Base-by-base conservation (phyloP, 805 yeast genomes). In the Kockiozyma suomiensis region DNA sequence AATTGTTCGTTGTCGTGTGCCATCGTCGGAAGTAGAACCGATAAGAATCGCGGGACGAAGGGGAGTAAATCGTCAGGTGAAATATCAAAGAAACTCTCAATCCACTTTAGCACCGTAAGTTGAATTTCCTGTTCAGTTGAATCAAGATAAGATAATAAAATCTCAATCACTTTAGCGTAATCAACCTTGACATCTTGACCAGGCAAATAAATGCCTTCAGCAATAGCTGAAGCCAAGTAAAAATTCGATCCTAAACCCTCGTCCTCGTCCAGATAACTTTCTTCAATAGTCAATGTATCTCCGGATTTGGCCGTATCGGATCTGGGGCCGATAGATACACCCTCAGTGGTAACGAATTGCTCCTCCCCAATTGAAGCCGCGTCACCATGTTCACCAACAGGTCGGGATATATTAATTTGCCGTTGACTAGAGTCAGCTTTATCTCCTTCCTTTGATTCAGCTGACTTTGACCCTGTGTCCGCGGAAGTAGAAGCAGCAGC, bases 101-200 rank as follows among this genome's bases (percentile, higher is more conserved):
- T 75, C 99, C 99, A 94, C 49, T 84, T 83, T 51, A 93, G 76
- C 0, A 90, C 90, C 2, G 88, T 88, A 33, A 85, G 73, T 72
- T 90, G 96, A 47, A 92, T 88, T 67, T 89, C 89, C 46, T 82
- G 83, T 61, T 85, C 90, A 0, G 87, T 80, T 1, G 86, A 83
- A 62, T 88, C 89, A 53, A 94, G 77, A 63, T 90, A 89, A 1
- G 90, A 83, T n/a, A 93, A 82, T 50, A 94, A 73, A 42, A 93
- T 90, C 50, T 86, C 90, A 37, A 91, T 85, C 46, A 93, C 85
- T 65, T 84, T 86, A 4, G 93, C 84, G 68, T 84, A 89, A 74
- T 91, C 93, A 33, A 93, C 79, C 59, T 82, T 84, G 21, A 91
- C 84, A 70, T 92, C 96, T 72, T 91, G 97, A 2, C 91, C 90